A percentile compares a stretch with the other conserved stretches of the same genome.
phyloP scores from a whole-genome alignment of 2,329 filamentous ascomycete genomes.

The Fusarium verrucosum region DNA sequence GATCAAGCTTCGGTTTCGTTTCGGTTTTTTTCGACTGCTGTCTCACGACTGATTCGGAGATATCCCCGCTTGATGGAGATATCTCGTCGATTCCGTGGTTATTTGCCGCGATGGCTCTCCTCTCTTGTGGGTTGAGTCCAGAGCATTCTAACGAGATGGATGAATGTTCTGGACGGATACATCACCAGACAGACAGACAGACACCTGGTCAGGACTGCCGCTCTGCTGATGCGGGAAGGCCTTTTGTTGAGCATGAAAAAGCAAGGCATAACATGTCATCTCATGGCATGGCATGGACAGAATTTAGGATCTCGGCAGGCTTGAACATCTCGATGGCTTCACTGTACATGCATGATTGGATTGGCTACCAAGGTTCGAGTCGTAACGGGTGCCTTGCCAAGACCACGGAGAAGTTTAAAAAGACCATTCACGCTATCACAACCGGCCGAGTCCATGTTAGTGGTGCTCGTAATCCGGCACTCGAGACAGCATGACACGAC shows the following conservation, averaged over 20 bases:
- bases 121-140: conserved; percentile 1
- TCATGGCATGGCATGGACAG: background rate
- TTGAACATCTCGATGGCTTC: conserved; percentile 31
- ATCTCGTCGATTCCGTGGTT: background rate
- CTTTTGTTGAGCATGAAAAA: conserved; percentile 5
- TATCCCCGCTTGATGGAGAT: conserved; percentile 5
- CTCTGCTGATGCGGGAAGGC: background rate
- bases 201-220: background rate
- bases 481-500: conserved; percentile 9
- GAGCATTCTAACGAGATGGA: conserved; percentile 1
- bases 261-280: conserved; percentile 3
- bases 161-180: background rate
- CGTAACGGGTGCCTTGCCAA: conserved; percentile 16
- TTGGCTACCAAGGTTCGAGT: background rate
- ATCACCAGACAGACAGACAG: background rate
- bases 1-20: conserved; percentile 4
- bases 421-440: background rate
- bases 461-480: background rate
- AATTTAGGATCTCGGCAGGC: background rate
- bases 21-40: conserved; percentile 25
- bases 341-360: conserved; percentile 11
- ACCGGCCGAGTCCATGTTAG: conserved; percentile 1
- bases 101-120: too few relatives aligned
- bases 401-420: conserved; percentile 1
- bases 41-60: background rate